Base-by-base conservation (phyloP, 441 rosid species). In the Pelargonium fulgidum region DNA sequence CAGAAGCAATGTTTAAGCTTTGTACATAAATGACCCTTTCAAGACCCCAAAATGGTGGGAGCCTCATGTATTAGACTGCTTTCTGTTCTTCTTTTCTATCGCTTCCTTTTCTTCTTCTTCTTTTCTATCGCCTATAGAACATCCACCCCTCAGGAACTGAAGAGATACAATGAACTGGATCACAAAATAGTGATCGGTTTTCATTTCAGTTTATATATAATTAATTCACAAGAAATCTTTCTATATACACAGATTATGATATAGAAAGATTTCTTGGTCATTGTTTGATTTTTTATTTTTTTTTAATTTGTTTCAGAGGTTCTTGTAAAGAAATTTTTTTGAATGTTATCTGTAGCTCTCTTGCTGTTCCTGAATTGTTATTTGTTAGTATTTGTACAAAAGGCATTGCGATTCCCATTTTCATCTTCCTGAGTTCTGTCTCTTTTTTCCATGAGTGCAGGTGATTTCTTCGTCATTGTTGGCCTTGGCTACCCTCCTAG, bases 401-500 rank as follows among this genome's bases (percentile, higher is more conserved):
- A 62, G 7, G 44, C 13, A 26, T 36, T 62, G n/a, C 44, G 9
- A 62, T 62, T 29, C 10, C 14, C 42, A 61, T 61, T 62, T 62
- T 62, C 44, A n/a, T 62, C 19, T 29, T 62, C 44, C 20, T 62
- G 16, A 29, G 44, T 29, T 62, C 44, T 47, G 4, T 13, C 65
- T 62, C 44, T 62, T 44, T 11, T 70, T 54, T 66, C 62, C 70
- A 66, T 80, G 64, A 68, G 65, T 75, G 73, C 84, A 92, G 99
- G 96, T 90, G 81, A 81, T 85, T 62, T 85, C 98, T 29, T 87
- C 96, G 17, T 88, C 99, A 26, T 68, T 92, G 80, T 83, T 89
- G 84, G 96, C 94, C 44, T 82, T 94, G 85, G 94, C 97, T 48
- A 84, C 92, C 44, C 86, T 92, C 82, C 83, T 94, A 75, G 97